phyloP scores from a whole-genome alignment of 148 eudicot species.

The Fallopia convolvulus region DNA sequence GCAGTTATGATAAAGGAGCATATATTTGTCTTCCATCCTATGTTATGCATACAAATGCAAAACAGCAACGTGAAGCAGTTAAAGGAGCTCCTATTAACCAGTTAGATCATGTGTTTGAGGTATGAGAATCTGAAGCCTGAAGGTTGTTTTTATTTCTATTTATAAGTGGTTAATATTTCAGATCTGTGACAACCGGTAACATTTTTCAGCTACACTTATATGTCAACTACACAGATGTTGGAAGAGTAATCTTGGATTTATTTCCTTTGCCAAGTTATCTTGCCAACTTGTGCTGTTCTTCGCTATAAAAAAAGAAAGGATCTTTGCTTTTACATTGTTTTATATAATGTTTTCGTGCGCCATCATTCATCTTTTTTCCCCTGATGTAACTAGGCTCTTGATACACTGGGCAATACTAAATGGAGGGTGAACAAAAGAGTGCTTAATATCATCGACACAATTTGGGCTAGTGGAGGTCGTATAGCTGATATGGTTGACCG shows the following conservation, averaged over 20 bases:
- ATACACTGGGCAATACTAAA: conserved; percentile 79
- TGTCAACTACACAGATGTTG: background rate
- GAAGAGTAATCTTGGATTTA: background rate
- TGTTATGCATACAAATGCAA: conserved; percentile 87
- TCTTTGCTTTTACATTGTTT: background rate
- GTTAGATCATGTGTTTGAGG: conserved; percentile 61
- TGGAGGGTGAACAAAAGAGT: conserved; percentile 86
- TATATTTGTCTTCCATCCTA: conserved; percentile 25
- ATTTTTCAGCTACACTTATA: background rate
- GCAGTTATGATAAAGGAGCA: conserved; percentile 74
- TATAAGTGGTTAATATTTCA: background rate
- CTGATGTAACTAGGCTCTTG: conserved; percentile 51
- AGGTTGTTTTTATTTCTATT: background rate
- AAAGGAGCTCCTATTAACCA: conserved; percentile 47
- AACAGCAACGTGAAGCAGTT: conserved; percentile 61
- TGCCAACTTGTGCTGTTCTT: background rate
- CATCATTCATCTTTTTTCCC: background rate
- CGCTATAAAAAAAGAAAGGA: background rate
- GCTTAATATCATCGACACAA: conserved; percentile 57
- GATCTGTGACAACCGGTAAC: background rate
- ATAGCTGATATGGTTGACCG: conserved; percentile 73
- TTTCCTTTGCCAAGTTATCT: background rate
- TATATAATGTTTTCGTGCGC: background rate
- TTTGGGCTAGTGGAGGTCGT: conserved; percentile 87
- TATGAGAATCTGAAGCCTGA: conserved; percentile 17